These are phyloP conservation scores for Neostapfia colusana DNA, from an alignment of 176 grass and related monocot genomes.

Conservation along the genomic window DNA sequence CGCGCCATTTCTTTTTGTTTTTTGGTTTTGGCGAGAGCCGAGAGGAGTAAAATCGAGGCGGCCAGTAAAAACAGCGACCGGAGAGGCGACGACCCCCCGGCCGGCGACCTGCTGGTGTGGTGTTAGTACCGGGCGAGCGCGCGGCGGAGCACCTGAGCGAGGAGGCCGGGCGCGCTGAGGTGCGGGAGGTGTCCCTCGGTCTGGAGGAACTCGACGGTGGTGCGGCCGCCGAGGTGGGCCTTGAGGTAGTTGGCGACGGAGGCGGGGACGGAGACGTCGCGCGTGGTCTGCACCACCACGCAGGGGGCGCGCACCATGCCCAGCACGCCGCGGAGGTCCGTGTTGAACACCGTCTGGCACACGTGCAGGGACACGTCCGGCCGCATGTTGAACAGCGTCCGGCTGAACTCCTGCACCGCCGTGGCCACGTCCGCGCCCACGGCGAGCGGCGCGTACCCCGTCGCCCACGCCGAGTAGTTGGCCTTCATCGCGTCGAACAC, in stretches of 20 bases:
- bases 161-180: slow-evolving; percentile 77
- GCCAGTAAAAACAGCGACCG: slow-evolving; percentile 10
- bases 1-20: slow-evolving; percentile 23
- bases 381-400: slow-evolving; percentile 99
- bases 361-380: slow-evolving; percentile 93
- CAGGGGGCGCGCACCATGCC: slow-evolving; percentile 67
- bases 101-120: not conserved
- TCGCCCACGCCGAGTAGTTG: slow-evolving; percentile 93
- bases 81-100: not conserved
- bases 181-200: slow-evolving; percentile 95
- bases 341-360: slow-evolving; percentile 83
- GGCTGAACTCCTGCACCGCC: slow-evolving; percentile 93
- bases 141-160: slow-evolving; percentile 74
- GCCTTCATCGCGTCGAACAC: slow-evolving; percentile 83
- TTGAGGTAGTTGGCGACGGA: slow-evolving; percentile 75
- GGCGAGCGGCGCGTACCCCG: slow-evolving; percentile 82
- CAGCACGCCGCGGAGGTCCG: slow-evolving; percentile 74
- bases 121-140: slow-evolving; percentile 54
- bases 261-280: slow-evolving; percentile 85
- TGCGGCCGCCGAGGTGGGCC: slow-evolving; percentile 72
- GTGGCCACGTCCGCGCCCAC: slow-evolving; percentile 89
- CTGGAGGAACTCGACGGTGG: slow-evolving; percentile 65
- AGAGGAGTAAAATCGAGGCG: slow-evolving; percentile 11
- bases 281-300: slow-evolving; percentile 84
- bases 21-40: not conserved